Base-by-base conservation (phyloP, 345 rosid species). In the Euphorbia peplus region DNA sequence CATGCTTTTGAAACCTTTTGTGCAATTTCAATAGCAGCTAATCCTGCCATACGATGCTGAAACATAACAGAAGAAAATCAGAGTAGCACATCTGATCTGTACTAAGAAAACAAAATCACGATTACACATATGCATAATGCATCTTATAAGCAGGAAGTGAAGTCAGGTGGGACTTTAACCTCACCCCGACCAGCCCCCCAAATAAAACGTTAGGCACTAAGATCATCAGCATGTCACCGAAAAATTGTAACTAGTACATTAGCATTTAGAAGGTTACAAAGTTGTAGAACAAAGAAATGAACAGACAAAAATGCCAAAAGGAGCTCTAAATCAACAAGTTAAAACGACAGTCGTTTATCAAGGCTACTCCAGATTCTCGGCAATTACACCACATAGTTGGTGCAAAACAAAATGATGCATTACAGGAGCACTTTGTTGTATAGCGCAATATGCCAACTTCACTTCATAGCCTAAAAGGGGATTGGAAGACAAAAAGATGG, bases 11-110 rank as follows among this genome's bases (percentile, higher is more conserved):
- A 88, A 80, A 93, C 88, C 78, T 82, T 89, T 73, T 93, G 98
- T 39, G 98, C 96, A 76, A 91, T 87, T 74, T 91, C 97, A 58
- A 89, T 78, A 52, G 86, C 92, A 64, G 97, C 98, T 70, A 93
- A 83, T 76, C 98, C 98, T 61, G 98, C 98, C 98, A 93, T 93
- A 48, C 97, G 98, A 64, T 91, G 97, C 97, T 93, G 89, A 53
- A 41, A 65, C 67, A 79, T 29, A 80, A 81, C 63, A 76, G 29
- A 74, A 81, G 66, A 71, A 53, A 58, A 70, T 54, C 66, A 50
- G 21, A 64, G 59, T 73, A 52, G 55, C 19, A 58, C 24, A 32
- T 53, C 30, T 41, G 78, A 67, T 48, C 46, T 28, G 19, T 47
- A 59, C 53, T 2, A 35, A 42, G 54, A 75, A 65, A 15, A 22